These are phyloP conservation scores for Nitzschia sp. DNA, from an alignment of 108 stramenopile species.

Conservation along the genomic window DNA sequence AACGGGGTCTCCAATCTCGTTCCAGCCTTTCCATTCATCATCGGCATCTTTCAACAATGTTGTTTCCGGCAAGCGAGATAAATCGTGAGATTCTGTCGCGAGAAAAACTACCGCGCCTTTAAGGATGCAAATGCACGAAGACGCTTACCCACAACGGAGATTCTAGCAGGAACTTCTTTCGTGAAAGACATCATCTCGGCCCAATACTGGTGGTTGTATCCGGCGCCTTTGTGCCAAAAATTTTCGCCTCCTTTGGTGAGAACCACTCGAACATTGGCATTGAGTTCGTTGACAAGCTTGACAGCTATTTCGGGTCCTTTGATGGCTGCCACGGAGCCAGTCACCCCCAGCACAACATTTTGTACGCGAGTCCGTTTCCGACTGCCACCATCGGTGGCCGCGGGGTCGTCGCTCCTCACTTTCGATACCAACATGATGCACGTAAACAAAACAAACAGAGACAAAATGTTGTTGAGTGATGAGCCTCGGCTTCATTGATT, in stretches of 20 bases:
- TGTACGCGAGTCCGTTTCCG: neutral
- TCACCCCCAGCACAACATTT: slow-evolving; percentile 76
- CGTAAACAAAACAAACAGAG: no score
- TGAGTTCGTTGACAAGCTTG: slow-evolving; percentile 39
- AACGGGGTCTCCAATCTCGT: slow-evolving; percentile 75
- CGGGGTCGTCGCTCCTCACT: no score
- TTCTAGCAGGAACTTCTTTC: slow-evolving; percentile 4
- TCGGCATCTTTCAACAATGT: slow-evolving; percentile 53
- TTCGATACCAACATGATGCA: no score
- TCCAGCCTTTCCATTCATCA: slow-evolving; percentile 85
- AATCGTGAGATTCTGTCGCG: slow-evolving; percentile 1
- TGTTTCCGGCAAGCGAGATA: neutral
- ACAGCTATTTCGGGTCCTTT: slow-evolving; percentile 87
- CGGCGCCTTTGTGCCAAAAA: slow-evolving; percentile 72
- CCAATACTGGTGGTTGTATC: slow-evolving; percentile 68
- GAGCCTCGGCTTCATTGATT: no score
- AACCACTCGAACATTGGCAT: slow-evolving; percentile 57
- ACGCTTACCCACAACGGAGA: slow-evolving; percentile 26
- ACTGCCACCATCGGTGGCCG: no score
- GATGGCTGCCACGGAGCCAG: slow-evolving; percentile 89
- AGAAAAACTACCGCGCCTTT: no score
- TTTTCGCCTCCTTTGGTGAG: slow-evolving; percentile 67
- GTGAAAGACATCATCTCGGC: slow-evolving; percentile 32
- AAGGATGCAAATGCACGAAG: neutral
- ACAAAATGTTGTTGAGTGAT: no score